A percentile compares a stretch with the other conserved stretches of the same genome.
Conservation (phyloP, 805 yeast genomes). For the Metschnikowia cerradonensis region DNA sequence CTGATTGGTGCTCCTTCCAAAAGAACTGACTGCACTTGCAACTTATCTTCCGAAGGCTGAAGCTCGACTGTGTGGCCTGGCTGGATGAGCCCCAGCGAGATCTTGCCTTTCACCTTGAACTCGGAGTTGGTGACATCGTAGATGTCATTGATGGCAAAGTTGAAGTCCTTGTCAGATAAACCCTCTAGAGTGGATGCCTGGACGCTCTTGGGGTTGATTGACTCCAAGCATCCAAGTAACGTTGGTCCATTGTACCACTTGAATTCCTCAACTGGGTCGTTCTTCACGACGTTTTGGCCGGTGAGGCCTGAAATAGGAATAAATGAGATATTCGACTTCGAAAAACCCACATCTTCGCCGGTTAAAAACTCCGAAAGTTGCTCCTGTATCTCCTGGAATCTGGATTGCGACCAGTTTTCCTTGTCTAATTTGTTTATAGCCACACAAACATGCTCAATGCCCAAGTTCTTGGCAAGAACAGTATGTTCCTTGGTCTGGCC, state of each 20-base stretch:
- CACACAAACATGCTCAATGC: conserved; percentile 56
- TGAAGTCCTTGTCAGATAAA: conserved; percentile 36
- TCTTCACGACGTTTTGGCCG: conserved; percentile 61
- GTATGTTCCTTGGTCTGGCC: conserved; percentile 84
- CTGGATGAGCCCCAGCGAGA: conserved; percentile 65
- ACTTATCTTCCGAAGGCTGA: conserved; percentile 48
- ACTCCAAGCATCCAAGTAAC: conserved; percentile 39
- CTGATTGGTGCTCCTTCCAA: conserved; percentile 40
- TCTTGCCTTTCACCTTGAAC: conserved; percentile 57
- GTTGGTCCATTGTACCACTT: conserved; percentile 49
- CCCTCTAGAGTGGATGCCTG: conserved; percentile 3
- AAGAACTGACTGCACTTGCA: conserved; percentile 40
- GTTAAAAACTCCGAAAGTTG: conserved; percentile 50
- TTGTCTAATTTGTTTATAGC: conserved; percentile 72
- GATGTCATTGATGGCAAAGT: conserved; percentile 63
- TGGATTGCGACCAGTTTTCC: conserved; percentile 49
- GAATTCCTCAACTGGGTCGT: conserved; percentile 28
- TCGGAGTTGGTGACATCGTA: conserved; percentile 45
- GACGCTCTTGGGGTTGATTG: conserved; percentile 15
- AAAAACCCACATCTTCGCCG: conserved; percentile 49
- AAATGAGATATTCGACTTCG: conserved; percentile 39
- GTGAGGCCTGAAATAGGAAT: conserved; percentile 68
- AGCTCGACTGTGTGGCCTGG: conserved; percentile 61
- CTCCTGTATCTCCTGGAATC: conserved; percentile 48
- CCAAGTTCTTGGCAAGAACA: conserved; percentile 60